Percentiles rank a stretch among this genome's conserved stretches.
Conservation (phyloP, 2,329 filamentous ascomycete genomes). For the Xylaria sp. region DNA sequence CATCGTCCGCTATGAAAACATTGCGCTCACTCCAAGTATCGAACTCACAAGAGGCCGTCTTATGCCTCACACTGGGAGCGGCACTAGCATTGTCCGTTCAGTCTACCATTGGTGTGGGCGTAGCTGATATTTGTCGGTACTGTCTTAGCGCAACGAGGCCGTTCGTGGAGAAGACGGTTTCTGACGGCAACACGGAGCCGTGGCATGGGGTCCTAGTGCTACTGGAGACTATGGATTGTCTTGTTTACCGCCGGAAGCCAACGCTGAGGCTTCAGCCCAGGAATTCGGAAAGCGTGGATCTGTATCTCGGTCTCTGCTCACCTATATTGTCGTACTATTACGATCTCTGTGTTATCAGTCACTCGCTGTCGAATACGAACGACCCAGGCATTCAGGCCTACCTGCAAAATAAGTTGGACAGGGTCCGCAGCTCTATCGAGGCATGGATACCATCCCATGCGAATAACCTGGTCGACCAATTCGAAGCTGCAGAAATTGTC, state of each 20-base stretch:
- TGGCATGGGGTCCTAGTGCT: constrained; percentile 43
- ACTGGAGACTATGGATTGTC: constrained; percentile 46
- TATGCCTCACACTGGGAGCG: constrained; percentile 43
- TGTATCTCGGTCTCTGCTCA: constrained; percentile 45
- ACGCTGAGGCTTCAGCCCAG: constrained; percentile 37
- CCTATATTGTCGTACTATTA: constrained; percentile 46
- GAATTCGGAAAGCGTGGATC: constrained; percentile 34
- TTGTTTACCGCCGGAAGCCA: constrained; percentile 44
- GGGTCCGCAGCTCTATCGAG: constrained; percentile 39
- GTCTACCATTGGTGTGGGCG: constrained; percentile 45
- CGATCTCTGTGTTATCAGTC: constrained; percentile 46
- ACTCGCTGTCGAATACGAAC: constrained; percentile 38
- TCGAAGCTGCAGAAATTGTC: constrained; percentile 43
- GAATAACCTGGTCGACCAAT: constrained; percentile 37
- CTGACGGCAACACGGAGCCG: constrained; percentile 35
- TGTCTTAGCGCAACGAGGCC: constrained; percentile 41
- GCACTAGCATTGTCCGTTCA: constrained; percentile 44
- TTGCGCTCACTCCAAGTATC: constrained; percentile 42
- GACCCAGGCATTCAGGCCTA: background rate
- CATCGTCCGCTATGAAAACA: constrained; percentile 40
- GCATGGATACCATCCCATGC: constrained; percentile 44
- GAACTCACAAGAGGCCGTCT: constrained; percentile 37
- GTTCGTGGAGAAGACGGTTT: constrained; percentile 31
- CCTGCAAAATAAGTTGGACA: constrained; percentile 32
- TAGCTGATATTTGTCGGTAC: constrained; percentile 44